Conservation (phyloP, 768 basidiomycete species). For the Suillus decipiens region DNA sequence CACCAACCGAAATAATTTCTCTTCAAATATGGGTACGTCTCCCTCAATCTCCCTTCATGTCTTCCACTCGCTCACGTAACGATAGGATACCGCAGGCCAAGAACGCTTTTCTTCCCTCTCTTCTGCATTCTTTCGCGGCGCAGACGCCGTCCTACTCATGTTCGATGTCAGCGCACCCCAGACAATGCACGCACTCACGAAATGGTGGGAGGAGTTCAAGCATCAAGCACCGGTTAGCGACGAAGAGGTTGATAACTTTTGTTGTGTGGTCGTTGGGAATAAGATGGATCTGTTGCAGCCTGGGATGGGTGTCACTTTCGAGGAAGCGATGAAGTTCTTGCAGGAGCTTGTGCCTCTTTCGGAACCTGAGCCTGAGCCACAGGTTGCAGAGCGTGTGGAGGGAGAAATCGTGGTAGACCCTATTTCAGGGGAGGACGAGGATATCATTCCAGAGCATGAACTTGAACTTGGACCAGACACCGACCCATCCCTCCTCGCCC, state of each 20-base stretch:
- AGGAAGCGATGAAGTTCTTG: slow-evolving; percentile 55
- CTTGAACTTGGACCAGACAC: slow-evolving; percentile 7
- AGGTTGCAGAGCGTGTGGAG: slow-evolving; percentile 15
- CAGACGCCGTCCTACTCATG: slow-evolving; percentile 79
- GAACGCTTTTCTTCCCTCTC: slow-evolving; percentile 86
- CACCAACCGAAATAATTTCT: slow-evolving; percentile 56
- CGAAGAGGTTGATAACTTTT: slow-evolving; percentile 62
- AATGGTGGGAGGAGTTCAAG: slow-evolving; percentile 83
- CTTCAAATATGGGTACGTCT: slow-evolving; percentile 67
- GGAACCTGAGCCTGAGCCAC: slow-evolving; percentile 15
- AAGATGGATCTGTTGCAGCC: slow-evolving; percentile 62
- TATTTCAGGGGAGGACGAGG: not conserved
- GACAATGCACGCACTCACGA: slow-evolving; percentile 56
- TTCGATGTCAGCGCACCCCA: slow-evolving; percentile 75
- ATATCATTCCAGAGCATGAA: slow-evolving; percentile 23
- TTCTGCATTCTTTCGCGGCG: slow-evolving; percentile 81
- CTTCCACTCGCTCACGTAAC: not conserved
- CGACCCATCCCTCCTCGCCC: slow-evolving; percentile 14
- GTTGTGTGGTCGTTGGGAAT: slow-evolving; percentile 75
- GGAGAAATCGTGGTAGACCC: slow-evolving; percentile 16
- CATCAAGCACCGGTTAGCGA: slow-evolving; percentile 66
- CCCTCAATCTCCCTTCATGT: not conserved
- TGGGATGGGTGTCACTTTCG: slow-evolving; percentile 33
- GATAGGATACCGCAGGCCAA: slow-evolving; percentile 83
- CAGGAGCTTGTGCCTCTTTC: slow-evolving; percentile 54